Conservation (phyloP, 2,329 filamentous ascomycete genomes). For the Trichoderma polysporum region DNA sequence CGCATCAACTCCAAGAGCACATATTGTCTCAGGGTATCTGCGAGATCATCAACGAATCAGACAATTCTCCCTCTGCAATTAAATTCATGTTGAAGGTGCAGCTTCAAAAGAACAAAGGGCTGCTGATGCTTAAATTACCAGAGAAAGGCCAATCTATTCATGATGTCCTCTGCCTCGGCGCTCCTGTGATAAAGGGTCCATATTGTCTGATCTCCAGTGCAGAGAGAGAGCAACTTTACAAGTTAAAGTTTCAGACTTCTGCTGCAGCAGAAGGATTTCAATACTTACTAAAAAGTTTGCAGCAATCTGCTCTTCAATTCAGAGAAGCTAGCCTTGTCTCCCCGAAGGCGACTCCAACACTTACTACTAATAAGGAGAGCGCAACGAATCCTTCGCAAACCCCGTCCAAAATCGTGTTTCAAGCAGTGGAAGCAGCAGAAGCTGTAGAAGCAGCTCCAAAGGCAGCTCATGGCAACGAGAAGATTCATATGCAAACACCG, state of each 20-base stretch:
- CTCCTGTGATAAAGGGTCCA: slow-evolving; percentile 23
- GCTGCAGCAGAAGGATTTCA: slow-evolving; percentile 23
- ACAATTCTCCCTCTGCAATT: slow-evolving; percentile 7
- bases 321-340: background rate
- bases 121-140: slow-evolving; percentile 24
- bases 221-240: slow-evolving; percentile 9
- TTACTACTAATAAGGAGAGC: background rate
- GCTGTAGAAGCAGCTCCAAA: background rate
- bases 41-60: slow-evolving; percentile 21
- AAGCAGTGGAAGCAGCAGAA: background rate
- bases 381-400: background rate
- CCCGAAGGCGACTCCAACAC: background rate
- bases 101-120: slow-evolving; percentile 21
- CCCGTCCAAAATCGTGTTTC: background rate
- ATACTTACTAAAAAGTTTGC: slow-evolving; percentile 21
- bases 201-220: slow-evolving; percentile 27
- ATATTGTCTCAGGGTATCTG: slow-evolving; percentile 26
- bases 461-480: background rate
- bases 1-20: slow-evolving; percentile 15
- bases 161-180: slow-evolving; percentile 27
- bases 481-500: background rate
- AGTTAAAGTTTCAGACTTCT: slow-evolving; percentile 25
- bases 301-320: slow-evolving; percentile 18
- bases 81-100: slow-evolving; percentile 26
- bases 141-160: slow-evolving; percentile 22